Evolutionary conservation across 1,284 basidiomycete species (phyloP), one percentile per base, ranked within the genome.

Genomic region (Rhodotorula sp.): DNA sequence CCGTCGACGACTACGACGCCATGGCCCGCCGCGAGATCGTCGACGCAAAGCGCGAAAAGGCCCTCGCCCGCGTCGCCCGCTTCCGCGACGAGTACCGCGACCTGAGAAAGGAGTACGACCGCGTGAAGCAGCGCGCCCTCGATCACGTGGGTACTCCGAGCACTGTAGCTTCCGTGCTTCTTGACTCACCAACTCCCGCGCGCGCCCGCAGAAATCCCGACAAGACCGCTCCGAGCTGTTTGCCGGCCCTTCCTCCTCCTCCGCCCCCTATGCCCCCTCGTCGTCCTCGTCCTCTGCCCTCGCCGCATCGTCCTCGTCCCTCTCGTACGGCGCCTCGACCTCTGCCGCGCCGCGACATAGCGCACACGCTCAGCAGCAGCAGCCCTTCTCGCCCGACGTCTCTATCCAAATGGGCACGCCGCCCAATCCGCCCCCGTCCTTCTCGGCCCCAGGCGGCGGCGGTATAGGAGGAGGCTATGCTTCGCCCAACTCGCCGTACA

Each of bases 1-100:
- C 95, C 67, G 89, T 97, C 74, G 93, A 97, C 77, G 95, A 98
- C 80, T 97, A 96, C 80, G 94, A 97, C 79, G 90, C 91, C 17
- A 93, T 97, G 91, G 92, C 91, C 1, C 91, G 90, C 83, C 87
- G 93, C 74, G 94, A 97, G 81, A 92, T 97, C 79, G 91, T 96
- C 65, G 92, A 92, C 77, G 89, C 91, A 54, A 96, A 96, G 82
- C 88, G 93, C 80, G 93, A 96, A 84, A 97, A 97, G 83, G 95
- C 93, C 0, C 86, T 91, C 80, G 90, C 91, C 92, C 81, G 84
- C 25, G 83, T 84, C 17, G 80, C 80, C 19, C 81, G 81, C 74
- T 80, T 85, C 64, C 80, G 81, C 63, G 81, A 81, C 27, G 84
- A 85, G 68, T 82, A 84, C 68, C 77, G 78, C 56, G 80, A 82